These are phyloP conservation scores for Entophlyctis luteolus DNA, from an alignment of 192 early-diverging fungal species.

Conservation along the genomic window DNA sequence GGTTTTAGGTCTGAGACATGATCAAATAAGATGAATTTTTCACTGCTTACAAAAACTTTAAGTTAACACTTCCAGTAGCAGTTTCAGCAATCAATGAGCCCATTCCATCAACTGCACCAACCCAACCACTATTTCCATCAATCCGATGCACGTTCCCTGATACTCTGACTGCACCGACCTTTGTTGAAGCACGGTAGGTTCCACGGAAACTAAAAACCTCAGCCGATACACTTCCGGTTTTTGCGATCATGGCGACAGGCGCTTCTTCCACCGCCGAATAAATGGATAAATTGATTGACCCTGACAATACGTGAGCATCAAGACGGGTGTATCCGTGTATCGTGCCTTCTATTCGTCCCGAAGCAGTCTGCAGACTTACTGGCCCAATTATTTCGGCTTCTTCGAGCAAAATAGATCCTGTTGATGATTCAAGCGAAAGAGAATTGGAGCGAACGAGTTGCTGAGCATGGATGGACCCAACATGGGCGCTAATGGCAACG, in stretches of 20 bases:
- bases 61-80: constrained; percentile 5
- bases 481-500: not conserved
- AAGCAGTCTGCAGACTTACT: not conserved
- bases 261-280: not conserved
- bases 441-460: not conserved
- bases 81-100: not conserved
- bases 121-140: constrained; percentile 7
- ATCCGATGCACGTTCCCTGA: not conserved
- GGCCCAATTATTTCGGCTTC: not conserved
- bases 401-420: not conserved
- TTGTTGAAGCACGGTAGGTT: not conserved
- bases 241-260: not conserved
- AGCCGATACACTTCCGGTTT: not conserved
- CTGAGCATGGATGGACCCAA: not conserved
- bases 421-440: not conserved
- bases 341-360: not conserved
- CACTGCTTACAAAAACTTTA: not conserved
- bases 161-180: not conserved
- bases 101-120: not conserved
- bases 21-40: too few species aligned
- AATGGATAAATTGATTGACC: not conserved
- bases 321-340: not conserved
- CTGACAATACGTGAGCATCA: not conserved
- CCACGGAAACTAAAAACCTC: not conserved
- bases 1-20: too few species aligned